A percentile compares a stretch with the other conserved stretches of the same genome.
Evolutionary conservation across 805 yeast species (phyloP).

Genomic region (Starmerella gropengiesseri): DNA sequence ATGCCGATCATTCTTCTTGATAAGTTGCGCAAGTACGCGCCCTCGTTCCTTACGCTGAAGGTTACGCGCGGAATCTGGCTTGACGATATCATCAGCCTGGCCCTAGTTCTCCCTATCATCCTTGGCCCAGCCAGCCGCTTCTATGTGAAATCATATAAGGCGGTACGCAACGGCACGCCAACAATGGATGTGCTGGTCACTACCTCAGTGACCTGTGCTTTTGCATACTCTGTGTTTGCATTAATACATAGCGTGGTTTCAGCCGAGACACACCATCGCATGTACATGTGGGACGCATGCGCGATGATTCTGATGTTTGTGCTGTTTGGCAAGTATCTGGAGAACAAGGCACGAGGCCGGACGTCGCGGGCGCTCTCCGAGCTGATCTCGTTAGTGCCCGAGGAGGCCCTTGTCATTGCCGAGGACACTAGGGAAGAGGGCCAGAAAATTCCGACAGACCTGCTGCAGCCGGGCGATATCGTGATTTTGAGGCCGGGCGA

Average conservation of each 20-base stretch:
- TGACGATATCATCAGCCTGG: slow-evolving; percentile 51
- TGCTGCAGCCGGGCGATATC: slow-evolving; percentile 66
- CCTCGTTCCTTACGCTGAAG: slow-evolving; percentile 30
- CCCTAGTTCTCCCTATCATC: slow-evolving; percentile 50
- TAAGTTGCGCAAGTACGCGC: slow-evolving; percentile 33
- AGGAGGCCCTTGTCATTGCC: slow-evolving; percentile 47
- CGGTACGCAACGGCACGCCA: slow-evolving; percentile 56
- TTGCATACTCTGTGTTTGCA: slow-evolving; percentile 56
- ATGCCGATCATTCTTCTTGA: slow-evolving; percentile 43
- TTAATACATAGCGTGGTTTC: slow-evolving; percentile 39
- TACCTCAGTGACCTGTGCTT: slow-evolving; percentile 71
- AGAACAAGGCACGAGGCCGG: slow-evolving; percentile 84
- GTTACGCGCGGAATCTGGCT: slow-evolving; percentile 53
- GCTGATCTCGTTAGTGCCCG: slow-evolving; percentile 69
- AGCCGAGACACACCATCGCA: slow-evolving; percentile 13
- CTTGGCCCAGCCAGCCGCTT: slow-evolving; percentile 59
- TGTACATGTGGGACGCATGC: slow-evolving; percentile 65
- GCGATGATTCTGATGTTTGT: slow-evolving; percentile 78
- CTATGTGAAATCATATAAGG: slow-evolving; percentile 50
- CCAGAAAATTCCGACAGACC: slow-evolving; percentile 50
- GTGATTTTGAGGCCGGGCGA: slow-evolving; percentile 76
- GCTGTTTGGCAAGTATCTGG: slow-evolving; percentile 81
- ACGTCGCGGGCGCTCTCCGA: slow-evolving; percentile 82
- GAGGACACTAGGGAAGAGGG: slow-evolving; percentile 25
- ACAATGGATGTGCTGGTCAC: slow-evolving; percentile 91